These are phyloP conservation scores for Brettanomyces bruxellensis DNA, from an alignment of 805 yeast genomes.

Conservation along the genomic window DNA sequence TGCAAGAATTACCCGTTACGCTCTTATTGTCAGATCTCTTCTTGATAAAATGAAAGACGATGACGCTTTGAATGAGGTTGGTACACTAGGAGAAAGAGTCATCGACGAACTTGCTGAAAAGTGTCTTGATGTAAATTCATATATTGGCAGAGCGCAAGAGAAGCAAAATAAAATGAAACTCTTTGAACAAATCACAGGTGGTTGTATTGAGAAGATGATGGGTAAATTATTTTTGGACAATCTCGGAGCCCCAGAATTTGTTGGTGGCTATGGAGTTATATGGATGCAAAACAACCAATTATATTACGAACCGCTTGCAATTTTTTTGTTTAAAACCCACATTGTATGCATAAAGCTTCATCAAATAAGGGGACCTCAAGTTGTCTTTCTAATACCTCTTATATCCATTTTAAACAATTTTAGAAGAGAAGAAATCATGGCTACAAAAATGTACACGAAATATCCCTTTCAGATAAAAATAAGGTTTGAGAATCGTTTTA, in stretches of 20 bases:
- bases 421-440: conserved; percentile 17
- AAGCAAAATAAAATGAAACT: conserved; percentile 10
- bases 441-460: conserved; percentile 18
- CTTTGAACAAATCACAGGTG: conserved; percentile 11
- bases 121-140: conserved; percentile 16
- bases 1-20: conserved; percentile 39
- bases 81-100: conserved; percentile 13
- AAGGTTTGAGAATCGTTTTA: conserved; percentile 33
- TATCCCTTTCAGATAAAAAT: conserved; percentile 32
- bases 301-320: conserved; percentile 23
- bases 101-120: conserved; percentile 14
- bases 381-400: conserved; percentile 42
- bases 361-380: conserved; percentile 17
- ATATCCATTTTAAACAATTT: conserved; percentile 17
- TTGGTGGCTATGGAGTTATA: conserved; percentile 33
- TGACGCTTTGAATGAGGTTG: conserved; percentile 12
- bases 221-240: conserved; percentile 31
- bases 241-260: conserved; percentile 35
- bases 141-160: conserved; percentile 11
- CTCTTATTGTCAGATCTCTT: conserved; percentile 38
- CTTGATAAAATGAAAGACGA: conserved; percentile 17
- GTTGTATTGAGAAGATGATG: conserved; percentile 6
- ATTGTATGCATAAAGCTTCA: conserved; percentile 29
- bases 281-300: conserved; percentile 27
- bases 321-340: conserved; percentile 42